A percentile compares a stretch with the other conserved stretches of the same genome.
Evolutionary conservation across 2,329 filamentous ascomycete species (phyloP).

Genomic region (Diatrype stigma): DNA sequence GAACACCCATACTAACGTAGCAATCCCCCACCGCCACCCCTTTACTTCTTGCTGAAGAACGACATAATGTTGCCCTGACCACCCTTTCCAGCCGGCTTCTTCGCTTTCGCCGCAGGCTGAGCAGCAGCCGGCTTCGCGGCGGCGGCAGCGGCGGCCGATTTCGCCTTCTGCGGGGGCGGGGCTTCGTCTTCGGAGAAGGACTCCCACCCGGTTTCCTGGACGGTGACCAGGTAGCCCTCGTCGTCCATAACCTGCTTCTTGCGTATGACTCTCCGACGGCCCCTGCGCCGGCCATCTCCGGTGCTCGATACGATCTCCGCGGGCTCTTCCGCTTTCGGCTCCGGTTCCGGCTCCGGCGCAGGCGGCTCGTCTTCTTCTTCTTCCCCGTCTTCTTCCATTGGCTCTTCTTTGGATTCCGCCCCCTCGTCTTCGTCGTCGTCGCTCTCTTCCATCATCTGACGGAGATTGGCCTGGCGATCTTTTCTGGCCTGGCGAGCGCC

Average conservation of each 20-base stretch:
- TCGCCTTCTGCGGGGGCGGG: conserved; percentile 15
- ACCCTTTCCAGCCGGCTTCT: conserved; percentile 22
- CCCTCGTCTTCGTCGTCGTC: conserved; percentile 28
- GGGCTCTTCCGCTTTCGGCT: conserved; percentile 20
- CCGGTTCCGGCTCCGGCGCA: conserved; percentile 16
- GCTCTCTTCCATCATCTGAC: conserved; percentile 31
- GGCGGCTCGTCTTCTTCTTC: conserved; percentile 11
- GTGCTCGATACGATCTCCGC: conserved; percentile 24
- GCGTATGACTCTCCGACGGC: conserved; percentile 25
- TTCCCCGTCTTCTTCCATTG: conserved; percentile 22
- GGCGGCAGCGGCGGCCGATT: conserved; percentile 6
- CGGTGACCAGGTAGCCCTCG: conserved; percentile 31
- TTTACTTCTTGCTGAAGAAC: conserved; percentile 30
- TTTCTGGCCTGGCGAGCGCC: conserved; percentile 19
- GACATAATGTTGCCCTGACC: conserved; percentile 31
- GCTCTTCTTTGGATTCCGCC: conserved; percentile 20
- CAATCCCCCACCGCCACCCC: neutral
- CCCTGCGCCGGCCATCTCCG: conserved; percentile 24
- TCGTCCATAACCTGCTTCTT: conserved; percentile 32
- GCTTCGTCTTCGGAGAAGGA: conserved; percentile 32
- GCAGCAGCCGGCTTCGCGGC: conserved; percentile 13
- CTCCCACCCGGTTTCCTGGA: conserved; percentile 30
- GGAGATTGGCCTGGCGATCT: conserved; percentile 25
- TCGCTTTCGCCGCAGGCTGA: conserved; percentile 20
- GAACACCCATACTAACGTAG: too few relatives aligned